Base-by-base conservation (phyloP, 305 asterid species). In the Coffea humblotiana region DNA sequence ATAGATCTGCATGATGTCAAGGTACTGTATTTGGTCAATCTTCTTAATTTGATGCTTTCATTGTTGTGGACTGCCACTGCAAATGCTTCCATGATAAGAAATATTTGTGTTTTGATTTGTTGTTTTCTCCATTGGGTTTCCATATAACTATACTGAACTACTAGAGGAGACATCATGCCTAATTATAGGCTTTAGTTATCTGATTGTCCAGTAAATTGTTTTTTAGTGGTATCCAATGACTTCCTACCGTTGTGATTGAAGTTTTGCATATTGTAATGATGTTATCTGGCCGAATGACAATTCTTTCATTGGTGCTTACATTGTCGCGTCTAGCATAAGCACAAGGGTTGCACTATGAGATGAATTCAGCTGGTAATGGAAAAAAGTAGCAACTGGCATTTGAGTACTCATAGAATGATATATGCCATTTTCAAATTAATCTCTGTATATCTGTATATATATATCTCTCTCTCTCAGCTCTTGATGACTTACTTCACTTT, bases 1-100 rank as follows among this genome's bases (percentile, higher is more conserved):
- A 83, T 90, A 83, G 99, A 97, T 90, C 87, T 97, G 88, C 98
- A 87, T 58, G 98, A 93, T 77, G 99, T 97, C 85, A 97, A 97
- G 99, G 99, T 96, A 93, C 79, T 75, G 27, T 78, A 64, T 78
- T 48, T 75, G 75, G 58, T 73, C 23, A 48, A 63, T 78, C 52
- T 72, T 67, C 70, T 52, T 81, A 82, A 64, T 71, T 76, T 49
- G 35, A 43, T 72, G 60, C 73, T 43, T 48, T 48, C n/a, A 23
- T 47, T 70, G 9, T 80, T 82, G 79, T 9, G 52, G 63, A 35
- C n/a, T 66, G 56, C 69, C 45, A 51, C 80, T 47, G 77, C 60
- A 77, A 47, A 37, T 54, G 51, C 76, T 35, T 61, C 37, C 18
- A 56, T 73, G 37, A 58, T 7, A 72, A 27, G 16, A 15, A 43